Base-by-base conservation (phyloP, 2,329 filamentous ascomycete species). In the Harringtonia lauricola region DNA sequence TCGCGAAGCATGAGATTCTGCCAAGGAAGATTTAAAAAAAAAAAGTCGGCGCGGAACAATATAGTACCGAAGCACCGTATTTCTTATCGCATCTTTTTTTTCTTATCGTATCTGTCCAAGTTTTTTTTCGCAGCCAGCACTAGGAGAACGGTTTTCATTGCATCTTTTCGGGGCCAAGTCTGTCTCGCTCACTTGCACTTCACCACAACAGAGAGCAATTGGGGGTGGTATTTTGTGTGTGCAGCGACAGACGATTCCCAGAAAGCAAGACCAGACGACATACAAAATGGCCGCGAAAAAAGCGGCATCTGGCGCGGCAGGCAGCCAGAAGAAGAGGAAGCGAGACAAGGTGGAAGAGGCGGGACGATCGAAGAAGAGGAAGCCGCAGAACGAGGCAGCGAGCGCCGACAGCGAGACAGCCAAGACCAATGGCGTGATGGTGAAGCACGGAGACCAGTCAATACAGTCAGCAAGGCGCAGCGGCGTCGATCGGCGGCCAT, bases 251-350 rank as follows among this genome's bases (percentile, higher is more conserved):
- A 24, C 10, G 3, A 22, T 8, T 5, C 26, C 21, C 15, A 35
- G 12, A 30, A 24, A 12, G 12, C 6, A 24, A 18, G n/a, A 18
- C 18, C 12, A 9, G 7, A 42, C 18, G 17, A 8, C n/a, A n/a
- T n/a, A 26, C n/a, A 44, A 22, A 2, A 52, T 52, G 50, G 19
- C 45, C 5, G 26, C 49, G 6, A 53, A 50, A 48, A 53, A 54
- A 44, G 52, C 55, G 26, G 45, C 39, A 14, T 51, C 55, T 39
- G 54, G 54, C 35, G 51, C 54, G 8, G 55, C 55, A 8, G 56
- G 52, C 29, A 49, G 51, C 26, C 39, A 56, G 30, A 58, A 58
- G 42, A 59, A 58, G 49, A 51, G 58, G 43, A 61, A 61, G 48
- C 50, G 59, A 24, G 55, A 56, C 17, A 60, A 56, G 45, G 51